These are phyloP conservation scores for Diaporthe vaccinii DNA, from an alignment of 2,329 filamentous ascomycete species.

Conservation along the genomic window DNA sequence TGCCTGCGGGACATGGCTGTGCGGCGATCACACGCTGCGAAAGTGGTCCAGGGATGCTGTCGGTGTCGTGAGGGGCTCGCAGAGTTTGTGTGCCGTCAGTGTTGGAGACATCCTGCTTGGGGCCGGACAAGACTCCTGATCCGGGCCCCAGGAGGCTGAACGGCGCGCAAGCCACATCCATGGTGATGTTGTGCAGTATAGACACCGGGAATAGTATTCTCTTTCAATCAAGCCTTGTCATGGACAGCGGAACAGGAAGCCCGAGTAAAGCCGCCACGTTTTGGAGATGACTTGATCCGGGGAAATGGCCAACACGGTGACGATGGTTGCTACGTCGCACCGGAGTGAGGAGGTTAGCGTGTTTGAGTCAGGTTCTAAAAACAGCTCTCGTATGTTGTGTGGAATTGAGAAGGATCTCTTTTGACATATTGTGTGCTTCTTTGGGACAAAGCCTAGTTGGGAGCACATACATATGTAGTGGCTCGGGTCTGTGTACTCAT, in stretches of 20 bases:
- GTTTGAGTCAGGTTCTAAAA: neutral
- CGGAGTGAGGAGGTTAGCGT: neutral
- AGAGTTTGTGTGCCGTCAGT: constrained; percentile 14
- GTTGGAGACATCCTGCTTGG: constrained; percentile 31
- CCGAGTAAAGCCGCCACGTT: no score
- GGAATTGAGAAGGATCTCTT: neutral
- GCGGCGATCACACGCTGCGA: constrained; percentile 30
- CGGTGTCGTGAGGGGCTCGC: constrained; percentile 28
- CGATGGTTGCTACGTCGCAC: neutral
- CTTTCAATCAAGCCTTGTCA: neutral
- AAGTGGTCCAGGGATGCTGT: constrained; percentile 10
- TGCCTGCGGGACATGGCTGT: constrained; percentile 25
- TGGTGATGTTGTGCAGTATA: neutral
- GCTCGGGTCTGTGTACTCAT: no score
- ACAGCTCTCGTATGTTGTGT: neutral
- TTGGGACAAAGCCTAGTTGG: neutral
- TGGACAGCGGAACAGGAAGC: neutral
- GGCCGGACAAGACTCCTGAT: constrained; percentile 21
- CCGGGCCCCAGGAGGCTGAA: constrained; percentile 9
- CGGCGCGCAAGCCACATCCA: constrained; percentile 7
- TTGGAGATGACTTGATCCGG: neutral
- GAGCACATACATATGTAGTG: neutral
- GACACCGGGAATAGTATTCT: neutral
- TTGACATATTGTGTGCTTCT: neutral
- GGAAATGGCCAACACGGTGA: neutral